These are phyloP conservation scores for Venturia nashicola DNA, from an alignment of 2,329 filamentous ascomycete genomes.

Conservation along the genomic window DNA sequence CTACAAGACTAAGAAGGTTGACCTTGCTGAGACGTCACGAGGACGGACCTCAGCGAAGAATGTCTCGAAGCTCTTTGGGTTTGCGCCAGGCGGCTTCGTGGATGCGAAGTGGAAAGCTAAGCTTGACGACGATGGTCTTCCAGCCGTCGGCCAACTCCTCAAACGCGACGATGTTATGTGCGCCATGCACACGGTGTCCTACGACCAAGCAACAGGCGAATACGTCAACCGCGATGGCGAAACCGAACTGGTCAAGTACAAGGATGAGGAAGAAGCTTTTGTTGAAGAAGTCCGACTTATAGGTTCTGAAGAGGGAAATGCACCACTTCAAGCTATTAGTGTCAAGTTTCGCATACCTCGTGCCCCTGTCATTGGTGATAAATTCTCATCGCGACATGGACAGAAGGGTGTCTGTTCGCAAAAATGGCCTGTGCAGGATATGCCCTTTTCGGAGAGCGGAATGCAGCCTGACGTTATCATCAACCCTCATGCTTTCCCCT, in stretches of 20 bases:
- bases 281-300: conserved; percentile 89
- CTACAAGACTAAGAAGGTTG: conserved; percentile 93
- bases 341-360: conserved; percentile 89
- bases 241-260: conserved; percentile 88
- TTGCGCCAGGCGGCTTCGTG: conserved; percentile 64
- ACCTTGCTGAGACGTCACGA: conserved; percentile 65
- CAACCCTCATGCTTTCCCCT: conserved; percentile 98
- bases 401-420: conserved; percentile 96
- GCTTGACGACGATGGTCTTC: conserved; percentile 80
- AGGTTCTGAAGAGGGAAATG: conserved; percentile 69
- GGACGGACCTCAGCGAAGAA: conserved; percentile 53
- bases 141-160: conserved; percentile 65
- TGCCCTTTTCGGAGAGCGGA: conserved; percentile 93
- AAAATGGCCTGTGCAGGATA: conserved; percentile 85
- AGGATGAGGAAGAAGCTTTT: conserved; percentile 77
- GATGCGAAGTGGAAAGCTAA: conserved; percentile 57
- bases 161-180: conserved; percentile 74
- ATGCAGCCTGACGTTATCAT: conserved; percentile 98
- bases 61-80: conserved; percentile 78
- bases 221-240: conserved; percentile 76
- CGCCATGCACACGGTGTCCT: conserved; percentile 79
- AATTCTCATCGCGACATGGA: conserved; percentile 96
- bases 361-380: conserved; percentile 89
- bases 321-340: conserved; percentile 77
- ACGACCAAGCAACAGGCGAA: conserved; percentile 57